Evolutionary conservation across 345 rosid species (phyloP), one percentile per base, ranked within the genome.

Genomic region (Firmiana major): DNA sequence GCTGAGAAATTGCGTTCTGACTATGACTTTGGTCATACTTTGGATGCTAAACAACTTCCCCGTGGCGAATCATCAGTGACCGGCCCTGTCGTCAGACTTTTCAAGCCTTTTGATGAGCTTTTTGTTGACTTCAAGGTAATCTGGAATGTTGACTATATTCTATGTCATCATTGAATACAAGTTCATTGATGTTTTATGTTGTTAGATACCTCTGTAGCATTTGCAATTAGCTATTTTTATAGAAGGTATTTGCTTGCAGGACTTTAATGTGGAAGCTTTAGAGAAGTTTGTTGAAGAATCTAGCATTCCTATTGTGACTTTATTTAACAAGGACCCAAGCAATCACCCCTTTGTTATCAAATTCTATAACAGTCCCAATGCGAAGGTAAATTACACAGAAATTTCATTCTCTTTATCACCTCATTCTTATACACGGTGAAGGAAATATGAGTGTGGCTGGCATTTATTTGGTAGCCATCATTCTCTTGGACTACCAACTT

Each of bases 41-140:
- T 80, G 85, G 89, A 91, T 84, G 97, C 95, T 28, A 94, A 96
- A 83, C 84, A 87, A 81, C 97, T 96, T 85, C 95, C 99, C 26
- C 90, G 89, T 51, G 98, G 99, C 48, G 99, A 96, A 1, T 81
- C 94, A 70, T 87, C 96, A 5, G 90, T 90, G 36, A 12, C 90
- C n/a, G 98, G 97, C 21, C 98, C 99, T 53, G 71, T 91, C 1
- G 92, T 96, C 71, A 92, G 98, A 88, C 85, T 96, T 80, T 90
- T 93, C 83, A 96, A 96, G 91, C 99, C 98, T 82, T 96, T 96
- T 80, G 98, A 96, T 75, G 98, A 96, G 78, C 89, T 87, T 64
- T 86, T 84, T 81, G 92, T 91, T 26, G 99, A 93, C 81, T 84
- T 81, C 60, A 86, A 96, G 98, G 98, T 96, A 87, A 40, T 53